Evolutionary conservation across 1,139 yeast genomes (phyloP).

Genomic region (Candida neerlandica): DNA sequence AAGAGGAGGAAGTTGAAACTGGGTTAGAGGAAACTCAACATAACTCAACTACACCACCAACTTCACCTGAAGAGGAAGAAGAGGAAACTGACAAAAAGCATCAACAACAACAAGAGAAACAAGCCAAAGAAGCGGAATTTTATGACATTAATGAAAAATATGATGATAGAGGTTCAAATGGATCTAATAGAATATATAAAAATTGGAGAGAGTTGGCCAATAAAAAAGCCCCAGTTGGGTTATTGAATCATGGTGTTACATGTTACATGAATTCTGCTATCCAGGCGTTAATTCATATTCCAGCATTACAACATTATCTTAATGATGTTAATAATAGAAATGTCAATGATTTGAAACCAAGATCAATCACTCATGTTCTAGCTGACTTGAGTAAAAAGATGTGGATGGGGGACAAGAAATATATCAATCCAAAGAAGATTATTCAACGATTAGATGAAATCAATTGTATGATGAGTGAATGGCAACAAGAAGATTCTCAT

Average conservation of each 20-base stretch:
- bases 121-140: conserved; percentile 22
- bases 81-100: neutral
- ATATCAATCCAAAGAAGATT: conserved; percentile 72
- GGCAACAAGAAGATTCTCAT: conserved; percentile 98
- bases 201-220: conserved; percentile 55
- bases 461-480: conserved; percentile 93
- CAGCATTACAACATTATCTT: conserved; percentile 85
- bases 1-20: conserved; percentile 16
- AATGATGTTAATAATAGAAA: conserved; percentile 58
- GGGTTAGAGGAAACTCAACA: neutral
- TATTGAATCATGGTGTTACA: conserved; percentile 90
- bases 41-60: conserved; percentile 39
- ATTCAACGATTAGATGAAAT: conserved; percentile 77
- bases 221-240: conserved; percentile 62
- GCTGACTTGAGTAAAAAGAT: conserved; percentile 72
- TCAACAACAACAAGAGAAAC: neutral
- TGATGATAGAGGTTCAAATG: conserved; percentile 62
- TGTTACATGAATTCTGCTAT: conserved; percentile 96
- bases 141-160: conserved; percentile 53
- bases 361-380: conserved; percentile 69
- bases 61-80: conserved; percentile 44
- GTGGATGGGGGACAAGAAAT: conserved; percentile 51
- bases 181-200: conserved; percentile 55
- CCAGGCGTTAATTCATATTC: conserved; percentile 86
- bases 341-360: conserved; percentile 39